Evolutionary conservation across 139 green algal genomes (phyloP), one percentile per base, ranked within the genome.

Genomic region (Coccomyxa sp.): DNA sequence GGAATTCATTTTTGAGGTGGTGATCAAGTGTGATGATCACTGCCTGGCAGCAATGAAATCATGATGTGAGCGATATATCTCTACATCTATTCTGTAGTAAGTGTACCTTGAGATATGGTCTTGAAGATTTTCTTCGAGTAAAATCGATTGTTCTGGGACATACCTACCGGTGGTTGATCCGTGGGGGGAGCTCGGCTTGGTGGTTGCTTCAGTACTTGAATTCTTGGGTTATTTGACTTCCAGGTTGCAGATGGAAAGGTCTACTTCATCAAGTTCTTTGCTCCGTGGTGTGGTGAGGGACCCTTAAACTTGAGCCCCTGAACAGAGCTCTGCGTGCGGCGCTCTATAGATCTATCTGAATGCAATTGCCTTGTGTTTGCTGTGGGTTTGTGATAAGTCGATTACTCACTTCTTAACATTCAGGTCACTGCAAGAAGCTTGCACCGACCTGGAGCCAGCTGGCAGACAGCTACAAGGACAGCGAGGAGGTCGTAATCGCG

Each of bases 181-280:
- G 3, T n/a, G n/a, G n/a, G n/a, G n/a, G n/a, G n/a, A 7, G 38
- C 38, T 51, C 38, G 38, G 38, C 38, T 51, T 51, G 38, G 3
- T 51, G 7, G 38, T 51, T 51, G 38, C 38, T 51, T 51, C 38
- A 51, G 38, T 51, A 51, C 7, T 51, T 51, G 7, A 51, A n/a
- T n/a, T 51, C 7, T 7, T 51, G 38, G 38, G 7, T 78, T 31
- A 38, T 57, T 78, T 16, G 14, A 78, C n/a, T 28, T 63, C 32
- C 3, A 57, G 76, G 17, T 66, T 1, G 31, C 17, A 4, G 76
- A 80, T 60, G 76, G 76, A 80, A 77, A 63, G 30, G 9, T 82
- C 27, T 63, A 82, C 79, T 58, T 77, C 31, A n/a, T 82, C 17
- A 77, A 77, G 79, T 63, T 82, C n/a, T 82, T 77, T 75, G 79